A percentile compares a stretch with the other conserved stretches of the same genome.
These are phyloP conservation scores for Euphrasia confusa DNA, from an alignment of 257 asterid species.

Conservation along the genomic window DNA sequence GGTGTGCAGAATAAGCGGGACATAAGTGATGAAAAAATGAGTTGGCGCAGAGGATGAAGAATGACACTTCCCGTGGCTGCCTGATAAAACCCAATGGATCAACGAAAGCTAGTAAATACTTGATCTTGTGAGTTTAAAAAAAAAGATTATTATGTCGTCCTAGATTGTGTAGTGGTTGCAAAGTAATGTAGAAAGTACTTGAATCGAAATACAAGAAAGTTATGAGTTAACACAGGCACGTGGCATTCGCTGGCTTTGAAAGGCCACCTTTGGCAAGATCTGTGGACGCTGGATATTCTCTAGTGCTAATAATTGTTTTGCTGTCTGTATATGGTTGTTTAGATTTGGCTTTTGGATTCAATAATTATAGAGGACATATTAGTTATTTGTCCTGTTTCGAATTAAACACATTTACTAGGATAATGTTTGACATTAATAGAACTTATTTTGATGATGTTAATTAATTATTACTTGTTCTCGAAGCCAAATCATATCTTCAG, in stretches of 20 bases:
- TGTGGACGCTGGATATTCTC: neutral
- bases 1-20: slow-evolving; percentile 18
- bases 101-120: too few relatives aligned
- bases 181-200: slow-evolving; percentile 10
- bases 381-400: too few relatives aligned
- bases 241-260: slow-evolving; percentile 12
- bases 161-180: neutral
- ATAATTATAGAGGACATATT: too few relatives aligned
- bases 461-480: neutral
- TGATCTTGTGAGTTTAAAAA: too few relatives aligned
- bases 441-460: slow-evolving; percentile 13
- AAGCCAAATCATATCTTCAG: neutral
- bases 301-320: slow-evolving; percentile 1
- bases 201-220: slow-evolving; percentile 11
- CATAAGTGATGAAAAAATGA: too few relatives aligned
- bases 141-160: neutral
- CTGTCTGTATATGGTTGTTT: neutral
- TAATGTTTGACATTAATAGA: slow-evolving; percentile 10
- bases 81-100: too few relatives aligned
- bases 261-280: neutral
- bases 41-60: too few relatives aligned
- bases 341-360: neutral
- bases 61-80: too few relatives aligned
- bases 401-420: neutral
- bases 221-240: neutral